Conservation (phyloP, 2,329 filamentous ascomycete species). For the Rhinocladiella similis region DNA sequence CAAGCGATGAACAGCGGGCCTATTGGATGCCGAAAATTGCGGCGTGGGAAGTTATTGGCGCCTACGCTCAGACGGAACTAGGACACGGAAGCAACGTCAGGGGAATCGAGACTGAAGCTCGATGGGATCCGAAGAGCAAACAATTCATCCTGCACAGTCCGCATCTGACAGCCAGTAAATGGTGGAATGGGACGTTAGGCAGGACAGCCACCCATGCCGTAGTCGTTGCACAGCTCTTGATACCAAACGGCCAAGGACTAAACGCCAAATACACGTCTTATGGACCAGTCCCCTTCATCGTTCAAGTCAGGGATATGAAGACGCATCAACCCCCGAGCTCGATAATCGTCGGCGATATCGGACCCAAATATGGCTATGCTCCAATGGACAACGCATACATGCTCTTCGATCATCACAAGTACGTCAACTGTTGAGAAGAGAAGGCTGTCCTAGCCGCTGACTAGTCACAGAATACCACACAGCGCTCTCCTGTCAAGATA, state of each 20-base stretch:
- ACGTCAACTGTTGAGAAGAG: conserved; percentile 23
- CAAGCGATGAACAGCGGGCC: conserved; percentile 44
- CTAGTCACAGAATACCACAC: conserved; percentile 39
- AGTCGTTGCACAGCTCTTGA: conserved; percentile 51
- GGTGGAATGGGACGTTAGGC: conserved; percentile 55
- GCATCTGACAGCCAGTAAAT: conserved; percentile 53
- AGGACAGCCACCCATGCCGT: conserved; percentile 54
- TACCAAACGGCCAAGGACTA: conserved; percentile 35
- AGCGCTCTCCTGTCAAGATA: conserved; percentile 51
- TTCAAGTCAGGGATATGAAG: conserved; percentile 50
- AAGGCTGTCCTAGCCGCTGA: conserved; percentile 25
- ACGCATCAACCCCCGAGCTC: conserved; percentile 48
- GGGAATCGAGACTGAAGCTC: conserved; percentile 49
- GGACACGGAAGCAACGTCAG: conserved; percentile 55
- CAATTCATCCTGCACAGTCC: conserved; percentile 53
- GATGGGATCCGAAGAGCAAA: conserved; percentile 45
- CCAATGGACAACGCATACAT: conserved; percentile 55
- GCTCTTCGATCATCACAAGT: conserved; percentile 47
- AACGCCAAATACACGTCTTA: conserved; percentile 37
- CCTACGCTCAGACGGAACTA: conserved; percentile 53
- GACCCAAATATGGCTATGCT: conserved; percentile 54
- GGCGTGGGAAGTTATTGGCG: conserved; percentile 51
- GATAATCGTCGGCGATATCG: conserved; percentile 53
- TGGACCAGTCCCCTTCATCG: conserved; percentile 54
- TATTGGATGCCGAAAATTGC: conserved; percentile 52